Evolutionary conservation across 306 rosid genomes (phyloP), one percentile per base, ranked within the genome.

Genomic region (Pachyrhizus erosus): DNA sequence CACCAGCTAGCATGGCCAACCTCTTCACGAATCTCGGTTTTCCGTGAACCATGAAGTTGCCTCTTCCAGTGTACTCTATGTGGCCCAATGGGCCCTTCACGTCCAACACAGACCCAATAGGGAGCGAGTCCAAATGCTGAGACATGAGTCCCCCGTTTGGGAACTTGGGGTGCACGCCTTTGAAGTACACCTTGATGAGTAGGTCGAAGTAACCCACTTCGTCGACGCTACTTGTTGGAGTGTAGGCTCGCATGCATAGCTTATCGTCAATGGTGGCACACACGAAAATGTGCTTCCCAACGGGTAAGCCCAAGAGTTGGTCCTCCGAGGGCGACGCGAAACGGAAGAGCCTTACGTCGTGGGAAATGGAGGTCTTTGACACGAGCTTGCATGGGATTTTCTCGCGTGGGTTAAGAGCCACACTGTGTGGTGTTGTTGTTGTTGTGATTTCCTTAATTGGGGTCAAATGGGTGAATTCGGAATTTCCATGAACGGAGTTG

Each of bases 61-160:
- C 98, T 1, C 85, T 84, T 0, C 97, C 96, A 0, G 66, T 80
- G 74, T 95, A 95, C 78, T 95, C 98, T n/a, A 95, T 87, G 83
- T 95, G 97, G 0, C 98, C 98, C 14, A 95, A 5, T 15, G 98
- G 98, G 5, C 98, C 98, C 45, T 95, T 95, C 52, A 93, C 88
- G 17, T 91, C 91, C 13, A 95, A 7, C 5, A 7, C 0, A 0
- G 94, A 81, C 1, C 93, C 94, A 7, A 91, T 46, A 0, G 88
- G 57, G 1, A 93, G 84, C 0, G 91, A 85, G 3, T 95, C 98
- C 45, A 95, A 55, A 27, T 89, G 66, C 62, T 93, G 98, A 0
- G 98, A 89, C 98, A 95, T 90, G 39, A 84, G 14, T 0, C 98
- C 98, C 0, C 98, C 98, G 7, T 89, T 88, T 3, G 97, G 97